phyloP scores from a whole-genome alignment of 2,329 filamentous ascomycete genomes.

The Penicillium sp. region DNA sequence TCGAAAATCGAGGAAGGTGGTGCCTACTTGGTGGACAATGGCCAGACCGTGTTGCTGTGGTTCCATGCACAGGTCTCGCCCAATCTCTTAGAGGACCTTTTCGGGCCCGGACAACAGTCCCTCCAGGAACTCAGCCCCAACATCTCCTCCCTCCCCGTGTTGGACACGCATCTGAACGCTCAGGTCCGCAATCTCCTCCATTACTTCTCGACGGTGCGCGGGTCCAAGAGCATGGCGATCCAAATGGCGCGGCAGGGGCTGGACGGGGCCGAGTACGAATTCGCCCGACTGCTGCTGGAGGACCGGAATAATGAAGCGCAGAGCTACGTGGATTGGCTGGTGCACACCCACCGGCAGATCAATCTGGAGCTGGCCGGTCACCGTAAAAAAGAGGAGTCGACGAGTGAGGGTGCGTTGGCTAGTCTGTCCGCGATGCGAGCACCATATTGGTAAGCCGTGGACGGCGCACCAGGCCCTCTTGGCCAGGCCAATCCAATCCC shows the following conservation, averaged over 20 bases:
- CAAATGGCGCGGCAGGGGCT: constrained; percentile 90
- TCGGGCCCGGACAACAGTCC: constrained; percentile 70
- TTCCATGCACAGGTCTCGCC: constrained; percentile 89
- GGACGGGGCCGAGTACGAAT: constrained; percentile 95
- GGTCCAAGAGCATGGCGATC: constrained; percentile 82
- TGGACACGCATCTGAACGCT: constrained; percentile 90
- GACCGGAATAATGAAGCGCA: constrained; percentile 97
- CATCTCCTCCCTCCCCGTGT: constrained; percentile 72
- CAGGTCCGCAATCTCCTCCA: constrained; percentile 93
- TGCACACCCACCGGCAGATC: constrained; percentile 89
- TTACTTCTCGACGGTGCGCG: constrained; percentile 75
- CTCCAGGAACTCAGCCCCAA: constrained; percentile 80
- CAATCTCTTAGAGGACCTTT: constrained; percentile 85
- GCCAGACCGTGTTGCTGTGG: constrained; percentile 89
- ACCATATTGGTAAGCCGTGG: constrained; percentile 42
- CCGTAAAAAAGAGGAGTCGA: constrained; percentile 48
- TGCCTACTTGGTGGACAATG: constrained; percentile 92
- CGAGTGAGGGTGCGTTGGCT: constrained; percentile 44
- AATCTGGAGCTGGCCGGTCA: constrained; percentile 71
- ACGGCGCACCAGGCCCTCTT: neutral
- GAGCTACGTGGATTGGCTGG: constrained; percentile 97
- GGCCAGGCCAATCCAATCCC: neutral
- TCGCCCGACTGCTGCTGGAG: constrained; percentile 85
- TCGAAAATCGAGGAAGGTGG: constrained; percentile 87
- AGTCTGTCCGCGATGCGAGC: constrained; percentile 48